Conservation (phyloP, 108 stramenopile genomes). For the Nannochloropsis gaditana region DNA sequence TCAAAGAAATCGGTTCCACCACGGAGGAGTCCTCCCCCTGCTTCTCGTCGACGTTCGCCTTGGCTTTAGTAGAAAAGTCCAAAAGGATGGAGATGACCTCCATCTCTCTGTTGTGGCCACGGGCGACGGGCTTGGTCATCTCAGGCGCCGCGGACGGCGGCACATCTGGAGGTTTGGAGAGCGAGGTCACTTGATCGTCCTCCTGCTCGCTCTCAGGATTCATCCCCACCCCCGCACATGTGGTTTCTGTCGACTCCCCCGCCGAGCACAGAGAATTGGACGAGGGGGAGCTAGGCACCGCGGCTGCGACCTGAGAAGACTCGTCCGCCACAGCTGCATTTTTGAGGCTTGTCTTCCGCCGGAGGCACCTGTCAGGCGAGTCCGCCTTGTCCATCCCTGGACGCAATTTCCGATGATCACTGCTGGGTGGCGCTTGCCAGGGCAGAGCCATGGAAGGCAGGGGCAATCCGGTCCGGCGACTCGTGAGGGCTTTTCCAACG, state of each 20-base stretch:
- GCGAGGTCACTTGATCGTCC: not conserved
- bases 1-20: too few species aligned
- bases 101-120: not conserved
- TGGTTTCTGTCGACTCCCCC: not conserved
- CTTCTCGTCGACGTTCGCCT: not conserved
- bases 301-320: not conserved
- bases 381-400: too few species aligned
- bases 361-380: too few species aligned
- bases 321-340: too few species aligned
- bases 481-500: not conserved
- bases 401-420: too few species aligned
- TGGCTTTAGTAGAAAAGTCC: conserved; percentile 17
- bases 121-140: not conserved
- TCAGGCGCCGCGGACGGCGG: not conserved
- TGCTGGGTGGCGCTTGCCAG: not conserved
- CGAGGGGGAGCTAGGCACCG: not conserved
- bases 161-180: not conserved
- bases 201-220: not conserved
- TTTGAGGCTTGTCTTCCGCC: too few species aligned
- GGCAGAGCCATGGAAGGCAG: not conserved
- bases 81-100: not conserved
- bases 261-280: not conserved
- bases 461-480: not conserved
- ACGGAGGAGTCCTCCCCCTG: too few species aligned
- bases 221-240: not conserved